A percentile compares a stretch with the other conserved stretches of the same genome.
phyloP scores from a whole-genome alignment of 1,284 basidiomycete species.

The Pulveroboletus sp. region DNA sequence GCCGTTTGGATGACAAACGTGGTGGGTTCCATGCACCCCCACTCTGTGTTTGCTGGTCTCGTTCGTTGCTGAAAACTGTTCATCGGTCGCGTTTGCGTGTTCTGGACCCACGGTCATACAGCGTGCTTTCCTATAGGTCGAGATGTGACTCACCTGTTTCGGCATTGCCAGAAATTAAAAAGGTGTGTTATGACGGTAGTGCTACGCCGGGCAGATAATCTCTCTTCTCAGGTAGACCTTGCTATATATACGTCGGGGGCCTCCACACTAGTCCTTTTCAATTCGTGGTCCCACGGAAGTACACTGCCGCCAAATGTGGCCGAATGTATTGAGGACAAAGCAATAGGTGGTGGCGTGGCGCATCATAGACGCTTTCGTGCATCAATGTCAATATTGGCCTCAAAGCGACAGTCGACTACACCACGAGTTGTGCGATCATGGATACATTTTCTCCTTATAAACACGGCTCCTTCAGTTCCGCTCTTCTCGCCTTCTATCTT shows the following conservation, averaged over 20 bases:
- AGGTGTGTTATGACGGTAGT: slow-evolving; percentile 20
- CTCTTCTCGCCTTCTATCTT: slow-evolving; percentile 29
- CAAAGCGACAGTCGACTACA: slow-evolving; percentile 22
- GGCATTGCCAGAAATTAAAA: slow-evolving; percentile 27
- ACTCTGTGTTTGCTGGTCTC: slow-evolving; percentile 1
- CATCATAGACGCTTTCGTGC: slow-evolving; percentile 13
- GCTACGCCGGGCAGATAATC: slow-evolving; percentile 12
- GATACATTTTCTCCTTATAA: slow-evolving; percentile 23
- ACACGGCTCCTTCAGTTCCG: slow-evolving; percentile 27
- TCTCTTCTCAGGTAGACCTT: background rate
- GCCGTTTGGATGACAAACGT: slow-evolving; percentile 26
- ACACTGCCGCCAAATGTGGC: slow-evolving; percentile 16
- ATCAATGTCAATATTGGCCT: slow-evolving; percentile 13
- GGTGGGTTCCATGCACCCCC: slow-evolving; percentile 7
- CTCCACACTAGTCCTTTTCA: background rate
- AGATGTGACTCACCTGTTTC: slow-evolving; percentile 18
- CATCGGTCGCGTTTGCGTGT: slow-evolving; percentile 9
- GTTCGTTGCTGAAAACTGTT: slow-evolving; percentile 10
- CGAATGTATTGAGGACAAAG: slow-evolving; percentile 18
- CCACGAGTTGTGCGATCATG: slow-evolving; percentile 26
- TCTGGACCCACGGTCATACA: slow-evolving; percentile 23
- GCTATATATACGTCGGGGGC: slow-evolving; percentile 17
- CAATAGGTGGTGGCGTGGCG: slow-evolving; percentile 9
- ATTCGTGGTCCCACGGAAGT: slow-evolving; percentile 2
- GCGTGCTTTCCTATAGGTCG: slow-evolving; percentile 21